Evolutionary conservation across 768 basidiomycete species (phyloP).

Genomic region (Serendipita sp.): DNA sequence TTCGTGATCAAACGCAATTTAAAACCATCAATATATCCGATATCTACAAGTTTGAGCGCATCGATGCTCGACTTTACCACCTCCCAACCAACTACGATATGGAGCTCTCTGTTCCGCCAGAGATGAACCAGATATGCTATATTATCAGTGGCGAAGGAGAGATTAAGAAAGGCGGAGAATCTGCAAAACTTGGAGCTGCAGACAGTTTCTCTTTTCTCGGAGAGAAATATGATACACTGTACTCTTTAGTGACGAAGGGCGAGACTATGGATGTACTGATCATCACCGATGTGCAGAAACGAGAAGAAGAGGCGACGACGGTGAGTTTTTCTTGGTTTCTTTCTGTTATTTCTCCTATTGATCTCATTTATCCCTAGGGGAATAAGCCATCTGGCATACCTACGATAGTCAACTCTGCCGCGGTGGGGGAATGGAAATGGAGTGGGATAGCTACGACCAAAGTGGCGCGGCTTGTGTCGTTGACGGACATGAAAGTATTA

Average conservation of each 20-base stretch:
- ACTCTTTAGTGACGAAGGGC: neutral
- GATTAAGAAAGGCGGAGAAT: neutral
- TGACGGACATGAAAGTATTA: neutral
- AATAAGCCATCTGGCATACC: neutral
- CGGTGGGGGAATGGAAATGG: neutral
- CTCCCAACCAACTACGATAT: too few species aligned
- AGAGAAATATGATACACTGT: neutral
- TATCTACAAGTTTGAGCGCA: too few species aligned
- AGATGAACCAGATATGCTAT: neutral
- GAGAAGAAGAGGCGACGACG: neutral
- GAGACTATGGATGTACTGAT: neutral
- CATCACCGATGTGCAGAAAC: neutral
- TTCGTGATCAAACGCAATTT: too few species aligned
- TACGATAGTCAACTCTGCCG: neutral
- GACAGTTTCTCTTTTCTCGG: neutral
- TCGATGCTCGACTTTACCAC: too few species aligned
- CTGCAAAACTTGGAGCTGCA: neutral
- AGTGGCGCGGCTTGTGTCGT: neutral
- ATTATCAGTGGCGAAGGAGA: neutral
- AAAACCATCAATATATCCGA: too few species aligned
- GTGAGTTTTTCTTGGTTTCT: neutral
- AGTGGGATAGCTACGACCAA: neutral
- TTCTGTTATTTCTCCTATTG: neutral
- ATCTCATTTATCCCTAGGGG: neutral
- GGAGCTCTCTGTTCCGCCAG: neutral